Evolutionary conservation across 805 yeast species (phyloP), one percentile per base, ranked within the genome.

Genomic region (Kodamaea restingae): DNA sequence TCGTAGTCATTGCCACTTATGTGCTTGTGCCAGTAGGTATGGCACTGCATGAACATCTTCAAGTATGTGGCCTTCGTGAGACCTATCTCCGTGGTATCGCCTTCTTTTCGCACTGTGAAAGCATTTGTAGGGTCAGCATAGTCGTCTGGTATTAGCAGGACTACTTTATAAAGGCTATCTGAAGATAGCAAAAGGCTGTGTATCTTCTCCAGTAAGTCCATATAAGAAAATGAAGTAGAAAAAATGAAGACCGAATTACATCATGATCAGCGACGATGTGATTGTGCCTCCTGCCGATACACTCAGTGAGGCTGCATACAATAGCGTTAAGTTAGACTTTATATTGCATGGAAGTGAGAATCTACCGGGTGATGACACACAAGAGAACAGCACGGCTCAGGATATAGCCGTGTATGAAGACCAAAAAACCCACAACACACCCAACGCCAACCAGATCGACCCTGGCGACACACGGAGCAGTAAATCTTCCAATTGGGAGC

Each of bases 401-500:
- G 24, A 35, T 27, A 18, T 9, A 20, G 39, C 28, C 18, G 24
- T 28, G 27, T 18, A 20, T 14, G 5, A 24, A 32, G 7, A n/a
- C 25, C 17, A 20, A 4, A 4, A 33, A 33, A 6, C 28, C 20
- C 8, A 21, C 27, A 29, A 20, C 38, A 21, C 28, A 24, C 15
- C 11, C 26, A 24, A 36, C 10, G 15, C 34, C 30, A 17, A 34
- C 10, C 10, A 17, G 3, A 20, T 21, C 10, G 14, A 26, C 4
- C 20, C 12, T 7, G 15, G 20, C 18, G 33, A 28, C 14, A 18
- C n/a, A n/a, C n/a, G n/a, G n/a, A n/a, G n/a, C n/a, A n/a, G n/a
- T n/a, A n/a, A n/a, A n/a, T n/a, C n/a, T n/a, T 22, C 39, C 24
- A 22, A 31, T 12, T 88, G 95, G 95, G 76, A 77, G 49, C 69